Percentiles rank a stretch among this genome's conserved stretches.
Conservation (phyloP, 768 basidiomycete species). For the Boletus huronensis region DNA sequence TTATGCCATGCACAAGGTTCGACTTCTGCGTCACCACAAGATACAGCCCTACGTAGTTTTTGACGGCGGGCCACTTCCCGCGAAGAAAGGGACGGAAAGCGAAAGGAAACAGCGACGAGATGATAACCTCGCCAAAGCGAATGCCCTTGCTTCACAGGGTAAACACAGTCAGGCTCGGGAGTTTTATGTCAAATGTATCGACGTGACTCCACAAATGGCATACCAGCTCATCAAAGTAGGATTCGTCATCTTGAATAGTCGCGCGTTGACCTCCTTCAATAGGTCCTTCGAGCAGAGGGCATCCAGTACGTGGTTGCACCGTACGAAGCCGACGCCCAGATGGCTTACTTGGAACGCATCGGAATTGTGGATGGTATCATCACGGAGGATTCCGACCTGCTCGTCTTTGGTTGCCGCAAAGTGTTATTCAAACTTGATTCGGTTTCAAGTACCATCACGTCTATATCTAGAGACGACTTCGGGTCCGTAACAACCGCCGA, state of each 20-base stretch:
- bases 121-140: slow-evolving; percentile 73
- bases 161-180: slow-evolving; percentile 81
- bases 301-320: slow-evolving; percentile 91
- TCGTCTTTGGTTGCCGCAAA: slow-evolving; percentile 92
- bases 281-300: slow-evolving; percentile 83
- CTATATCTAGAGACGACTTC: slow-evolving; percentile 67
- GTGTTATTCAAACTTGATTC: slow-evolving; percentile 93
- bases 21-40: slow-evolving; percentile 78
- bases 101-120: slow-evolving; percentile 73
- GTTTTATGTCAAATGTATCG: slow-evolving; percentile 84
- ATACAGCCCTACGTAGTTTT: slow-evolving; percentile 92
- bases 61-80: slow-evolving; percentile 93
- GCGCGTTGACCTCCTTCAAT: slow-evolving; percentile 5
- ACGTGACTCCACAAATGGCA: slow-evolving; percentile 97
- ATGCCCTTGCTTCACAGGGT: slow-evolving; percentile 71
- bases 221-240: slow-evolving; percentile 92
- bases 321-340: slow-evolving; percentile 97
- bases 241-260: background rate
- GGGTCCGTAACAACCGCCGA: slow-evolving; percentile 50
- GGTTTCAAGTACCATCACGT: slow-evolving; percentile 57
- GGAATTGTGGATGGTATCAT: slow-evolving; percentile 88
- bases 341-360: slow-evolving; percentile 82
- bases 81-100: slow-evolving; percentile 86
- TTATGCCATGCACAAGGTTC: slow-evolving; percentile 90
- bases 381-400: slow-evolving; percentile 96